Conservation (phyloP, 1,284 basidiomycete species). For the Trichosporon coremiiforme region DNA sequence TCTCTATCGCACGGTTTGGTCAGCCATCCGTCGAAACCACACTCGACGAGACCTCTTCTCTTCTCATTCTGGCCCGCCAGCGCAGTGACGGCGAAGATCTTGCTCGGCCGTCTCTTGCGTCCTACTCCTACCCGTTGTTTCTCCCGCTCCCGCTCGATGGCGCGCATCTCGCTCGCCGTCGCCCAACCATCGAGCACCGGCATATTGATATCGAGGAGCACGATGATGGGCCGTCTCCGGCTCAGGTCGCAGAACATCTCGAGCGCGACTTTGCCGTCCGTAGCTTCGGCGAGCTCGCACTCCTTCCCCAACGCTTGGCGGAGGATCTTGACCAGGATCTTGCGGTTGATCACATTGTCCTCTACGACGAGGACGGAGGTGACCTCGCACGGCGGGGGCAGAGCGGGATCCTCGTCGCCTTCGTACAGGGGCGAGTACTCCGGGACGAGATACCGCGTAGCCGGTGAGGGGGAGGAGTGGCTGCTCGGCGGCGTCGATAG, state of each 20-base stretch:
- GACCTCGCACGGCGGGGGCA: constrained; percentile 10
- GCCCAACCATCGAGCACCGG: constrained; percentile 54
- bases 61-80: constrained; percentile 49
- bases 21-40: constrained; percentile 50
- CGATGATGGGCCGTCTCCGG: constrained; percentile 31
- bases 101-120: constrained; percentile 26
- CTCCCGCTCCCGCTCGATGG: constrained; percentile 34
- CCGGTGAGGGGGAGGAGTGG: neutral
- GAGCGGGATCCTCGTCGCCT: neutral
- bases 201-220: constrained; percentile 56
- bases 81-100: constrained; percentile 55
- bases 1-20: constrained; percentile 15
- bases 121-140: neutral
- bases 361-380: constrained; percentile 46
- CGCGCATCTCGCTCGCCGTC: constrained; percentile 47
- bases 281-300: constrained; percentile 44
- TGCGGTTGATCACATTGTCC: constrained; percentile 54
- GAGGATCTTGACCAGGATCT: constrained; percentile 52
- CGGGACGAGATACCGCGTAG: neutral
- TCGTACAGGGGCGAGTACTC: neutral
- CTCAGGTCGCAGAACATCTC: constrained; percentile 42
- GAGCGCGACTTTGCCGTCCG: constrained; percentile 51
- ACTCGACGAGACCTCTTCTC: constrained; percentile 48
- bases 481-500: neutral
- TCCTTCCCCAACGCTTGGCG: constrained; percentile 35